Evolutionary conservation across 139 green algal species (phyloP).

Genomic region (Tetradesmus obliquus): DNA sequence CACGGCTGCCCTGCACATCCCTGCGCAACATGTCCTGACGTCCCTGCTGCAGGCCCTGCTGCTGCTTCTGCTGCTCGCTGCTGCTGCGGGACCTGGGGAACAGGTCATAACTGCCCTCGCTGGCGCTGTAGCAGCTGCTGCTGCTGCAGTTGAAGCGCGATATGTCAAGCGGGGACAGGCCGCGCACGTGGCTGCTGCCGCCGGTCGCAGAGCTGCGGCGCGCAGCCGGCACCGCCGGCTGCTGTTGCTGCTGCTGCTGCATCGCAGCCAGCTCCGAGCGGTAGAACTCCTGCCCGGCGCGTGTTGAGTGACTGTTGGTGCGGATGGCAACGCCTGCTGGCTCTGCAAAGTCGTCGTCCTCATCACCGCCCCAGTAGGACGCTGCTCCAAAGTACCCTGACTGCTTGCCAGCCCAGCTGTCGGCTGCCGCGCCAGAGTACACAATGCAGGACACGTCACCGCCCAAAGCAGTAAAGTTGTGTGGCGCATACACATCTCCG

Average conservation of each 20-base stretch:
- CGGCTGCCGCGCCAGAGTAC: background rate
- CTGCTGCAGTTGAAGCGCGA: background rate
- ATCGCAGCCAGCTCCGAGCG: background rate
- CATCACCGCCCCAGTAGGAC: background rate
- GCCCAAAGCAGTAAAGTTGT: background rate
- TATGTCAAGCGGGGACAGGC: slow-evolving; percentile 2
- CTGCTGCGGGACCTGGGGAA: background rate
- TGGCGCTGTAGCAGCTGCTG: background rate
- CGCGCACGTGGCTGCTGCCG: background rate
- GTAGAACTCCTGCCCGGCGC: background rate
- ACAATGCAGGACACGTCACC: background rate
- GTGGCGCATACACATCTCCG: no score
- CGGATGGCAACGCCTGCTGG: background rate
- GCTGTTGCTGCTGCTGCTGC: background rate
- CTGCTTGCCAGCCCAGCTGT: slow-evolving; percentile 3
- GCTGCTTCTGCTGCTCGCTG: background rate
- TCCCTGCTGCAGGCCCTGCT: background rate
- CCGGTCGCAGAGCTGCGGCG: background rate
- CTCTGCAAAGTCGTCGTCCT: background rate
- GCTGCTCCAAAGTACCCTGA: background rate
- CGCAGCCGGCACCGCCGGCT: background rate
- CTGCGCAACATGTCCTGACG: background rate
- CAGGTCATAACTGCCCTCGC: background rate
- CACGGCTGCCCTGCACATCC: background rate
- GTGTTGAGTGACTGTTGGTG: background rate